Evolutionary conservation across 1,284 basidiomycete genomes (phyloP).

Genomic region (Tilletia horrida): DNA sequence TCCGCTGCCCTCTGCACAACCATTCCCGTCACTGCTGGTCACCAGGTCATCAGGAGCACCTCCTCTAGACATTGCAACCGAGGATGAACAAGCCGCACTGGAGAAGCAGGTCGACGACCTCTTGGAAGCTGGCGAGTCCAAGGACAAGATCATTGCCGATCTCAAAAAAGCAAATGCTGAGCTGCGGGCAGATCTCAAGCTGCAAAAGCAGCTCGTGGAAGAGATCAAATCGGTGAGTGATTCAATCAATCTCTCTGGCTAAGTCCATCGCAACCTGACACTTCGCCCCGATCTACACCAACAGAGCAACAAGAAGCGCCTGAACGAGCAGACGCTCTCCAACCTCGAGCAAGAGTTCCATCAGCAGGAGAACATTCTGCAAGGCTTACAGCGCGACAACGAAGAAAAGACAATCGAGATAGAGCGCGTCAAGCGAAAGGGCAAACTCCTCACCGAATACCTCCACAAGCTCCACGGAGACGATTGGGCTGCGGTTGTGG

Average conservation of each 20-base stretch:
- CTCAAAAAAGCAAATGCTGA: slow-evolving; percentile 30
- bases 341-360: slow-evolving; percentile 46
- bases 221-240: slow-evolving; percentile 14
- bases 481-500: slow-evolving; percentile 39
- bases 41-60: slow-evolving; percentile 19
- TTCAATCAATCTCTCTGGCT: no score
- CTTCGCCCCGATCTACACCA: not conserved
- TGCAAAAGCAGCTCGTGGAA: slow-evolving; percentile 28
- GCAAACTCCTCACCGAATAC: slow-evolving; percentile 40
- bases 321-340: slow-evolving; percentile 34
- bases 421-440: slow-evolving; percentile 34
- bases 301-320: slow-evolving; percentile 24
- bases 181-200: slow-evolving; percentile 28
- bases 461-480: slow-evolving; percentile 36
- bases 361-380: slow-evolving; percentile 45
- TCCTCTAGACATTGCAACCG: slow-evolving; percentile 19
- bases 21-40: slow-evolving; percentile 20
- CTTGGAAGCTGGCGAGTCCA: slow-evolving; percentile 33
- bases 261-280: not conserved
- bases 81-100: slow-evolving; percentile 31
- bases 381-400: slow-evolving; percentile 45
- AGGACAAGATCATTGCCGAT: slow-evolving; percentile 34
- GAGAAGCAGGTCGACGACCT: slow-evolving; percentile 34
- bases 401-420: slow-evolving; percentile 46
- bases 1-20: slow-evolving; percentile 23